These are phyloP conservation scores for Kazachstania sp. DNA, from an alignment of 1,139 yeast species.

Conservation along the genomic window DNA sequence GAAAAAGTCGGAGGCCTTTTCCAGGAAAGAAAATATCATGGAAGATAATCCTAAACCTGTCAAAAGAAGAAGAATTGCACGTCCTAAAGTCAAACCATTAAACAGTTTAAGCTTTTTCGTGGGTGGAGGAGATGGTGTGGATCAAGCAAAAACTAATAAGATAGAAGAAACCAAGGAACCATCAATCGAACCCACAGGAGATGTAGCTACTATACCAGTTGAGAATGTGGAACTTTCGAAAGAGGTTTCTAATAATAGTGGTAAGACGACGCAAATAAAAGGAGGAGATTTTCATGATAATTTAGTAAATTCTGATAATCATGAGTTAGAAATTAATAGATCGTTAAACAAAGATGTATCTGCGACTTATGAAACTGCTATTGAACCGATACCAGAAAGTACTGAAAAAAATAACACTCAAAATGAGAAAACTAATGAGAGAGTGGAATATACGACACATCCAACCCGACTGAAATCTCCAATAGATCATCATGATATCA, in stretches of 20 bases:
- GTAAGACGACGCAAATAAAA: neutral
- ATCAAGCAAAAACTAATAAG: neutral
- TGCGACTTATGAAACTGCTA: no score
- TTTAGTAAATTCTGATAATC: no score
- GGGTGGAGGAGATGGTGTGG: conserved; percentile 31
- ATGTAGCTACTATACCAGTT: no score
- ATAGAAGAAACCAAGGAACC: neutral
- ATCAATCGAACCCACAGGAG: no score
- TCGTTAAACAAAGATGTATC: no score
- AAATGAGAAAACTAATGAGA: no score
- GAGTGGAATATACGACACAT: no score
- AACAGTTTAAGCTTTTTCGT: conserved; percentile 33
- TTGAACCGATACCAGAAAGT: no score
- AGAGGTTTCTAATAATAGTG: neutral
- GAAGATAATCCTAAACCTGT: conserved; percentile 3
- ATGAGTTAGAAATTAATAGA: no score
- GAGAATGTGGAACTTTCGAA: no score
- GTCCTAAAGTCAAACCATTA: conserved; percentile 26
- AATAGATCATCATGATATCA: neutral
- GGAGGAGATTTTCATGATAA: neutral
- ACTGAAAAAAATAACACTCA: no score
- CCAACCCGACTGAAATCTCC: no score
- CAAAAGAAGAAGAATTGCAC: conserved; percentile 18
- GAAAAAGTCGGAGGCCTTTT: neutral
- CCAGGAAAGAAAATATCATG: neutral